phyloP scores from a whole-genome alignment of 495 filamentous ascomycete genomes.

The Trypethelium eluteriae region DNA sequence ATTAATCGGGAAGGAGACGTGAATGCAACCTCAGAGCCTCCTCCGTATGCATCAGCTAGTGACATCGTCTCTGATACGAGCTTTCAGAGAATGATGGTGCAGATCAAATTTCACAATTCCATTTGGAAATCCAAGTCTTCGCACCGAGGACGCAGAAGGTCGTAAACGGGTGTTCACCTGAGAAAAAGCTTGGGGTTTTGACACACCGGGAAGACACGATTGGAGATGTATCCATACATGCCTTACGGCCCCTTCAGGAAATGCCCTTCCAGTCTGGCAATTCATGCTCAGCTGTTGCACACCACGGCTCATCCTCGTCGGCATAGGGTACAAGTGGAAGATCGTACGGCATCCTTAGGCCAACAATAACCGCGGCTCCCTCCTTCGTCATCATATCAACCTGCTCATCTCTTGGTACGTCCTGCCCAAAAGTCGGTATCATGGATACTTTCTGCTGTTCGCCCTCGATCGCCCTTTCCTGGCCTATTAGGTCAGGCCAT shows the following conservation, averaged over 20 bases:
- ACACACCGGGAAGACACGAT: not conserved
- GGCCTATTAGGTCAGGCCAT: constrained; percentile 60
- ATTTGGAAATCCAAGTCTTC: not conserved
- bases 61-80: not conserved
- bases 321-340: constrained; percentile 63
- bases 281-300: constrained; percentile 47
- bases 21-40: not conserved
- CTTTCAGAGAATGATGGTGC: not conserved
- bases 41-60: not conserved
- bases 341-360: constrained; percentile 76
- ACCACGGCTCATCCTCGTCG: constrained; percentile 66
- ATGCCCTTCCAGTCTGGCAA: constrained; percentile 66
- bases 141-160: not conserved
- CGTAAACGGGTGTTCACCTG: no score
- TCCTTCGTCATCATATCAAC: not conserved
- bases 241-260: not conserved
- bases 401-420: constrained; percentile 38
- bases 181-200: no score
- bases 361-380: constrained; percentile 41
- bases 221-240: not conserved
- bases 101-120: not conserved
- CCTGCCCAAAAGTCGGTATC: constrained; percentile 59
- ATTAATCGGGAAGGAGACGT: not conserved
- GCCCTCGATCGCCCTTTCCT: constrained; percentile 15
- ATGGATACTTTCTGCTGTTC: constrained; percentile 42